Percentiles rank a stretch among this genome's conserved stretches.
Conservation (phyloP, 2,329 filamentous ascomycete species). For the Pseudogymnoascus destructans region DNA sequence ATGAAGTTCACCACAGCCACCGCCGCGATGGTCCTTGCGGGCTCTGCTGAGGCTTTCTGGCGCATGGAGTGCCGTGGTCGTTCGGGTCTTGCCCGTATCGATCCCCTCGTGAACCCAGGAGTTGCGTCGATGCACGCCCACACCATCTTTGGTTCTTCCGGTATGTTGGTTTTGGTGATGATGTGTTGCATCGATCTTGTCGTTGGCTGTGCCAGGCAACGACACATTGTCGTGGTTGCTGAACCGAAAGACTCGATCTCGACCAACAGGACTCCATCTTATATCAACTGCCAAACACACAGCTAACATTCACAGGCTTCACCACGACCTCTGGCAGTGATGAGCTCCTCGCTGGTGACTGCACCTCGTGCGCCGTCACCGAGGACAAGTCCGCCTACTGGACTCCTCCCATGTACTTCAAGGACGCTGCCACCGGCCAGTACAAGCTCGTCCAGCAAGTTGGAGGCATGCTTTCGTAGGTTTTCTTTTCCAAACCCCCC, state of each 20-base stretch:
- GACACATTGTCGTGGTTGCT: neutral
- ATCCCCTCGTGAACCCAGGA: constrained; percentile 59
- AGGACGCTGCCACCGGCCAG: constrained; percentile 48
- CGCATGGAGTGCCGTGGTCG: constrained; percentile 71
- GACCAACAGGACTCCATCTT: neutral
- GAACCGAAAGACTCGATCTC: neutral
- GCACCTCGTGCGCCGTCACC: constrained; percentile 68
- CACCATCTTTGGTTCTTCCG: constrained; percentile 59
- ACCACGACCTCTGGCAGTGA: constrained; percentile 41
- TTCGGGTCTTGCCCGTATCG: constrained; percentile 57
- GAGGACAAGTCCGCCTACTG: constrained; percentile 86
- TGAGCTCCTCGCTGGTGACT: constrained; percentile 47
- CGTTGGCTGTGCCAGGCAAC: neutral
- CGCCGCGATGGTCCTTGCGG: neutral
- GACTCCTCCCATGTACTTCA: constrained; percentile 68
- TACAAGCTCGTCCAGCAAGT: constrained; percentile 58
- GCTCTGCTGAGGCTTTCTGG: constrained; percentile 58
- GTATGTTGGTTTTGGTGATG: constrained; percentile 38
- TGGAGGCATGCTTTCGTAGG: constrained; percentile 76
- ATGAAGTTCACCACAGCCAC: constrained; percentile 4
- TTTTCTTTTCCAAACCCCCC: constrained; percentile 25
- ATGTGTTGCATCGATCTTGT: neutral
- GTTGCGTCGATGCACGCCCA: constrained; percentile 54
- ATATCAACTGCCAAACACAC: neutral
- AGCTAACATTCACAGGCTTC: constrained; percentile 41